Evolutionary conservation across 2,329 filamentous ascomycete species (phyloP).

Genomic region (Colletotrichum aenigma): DNA sequence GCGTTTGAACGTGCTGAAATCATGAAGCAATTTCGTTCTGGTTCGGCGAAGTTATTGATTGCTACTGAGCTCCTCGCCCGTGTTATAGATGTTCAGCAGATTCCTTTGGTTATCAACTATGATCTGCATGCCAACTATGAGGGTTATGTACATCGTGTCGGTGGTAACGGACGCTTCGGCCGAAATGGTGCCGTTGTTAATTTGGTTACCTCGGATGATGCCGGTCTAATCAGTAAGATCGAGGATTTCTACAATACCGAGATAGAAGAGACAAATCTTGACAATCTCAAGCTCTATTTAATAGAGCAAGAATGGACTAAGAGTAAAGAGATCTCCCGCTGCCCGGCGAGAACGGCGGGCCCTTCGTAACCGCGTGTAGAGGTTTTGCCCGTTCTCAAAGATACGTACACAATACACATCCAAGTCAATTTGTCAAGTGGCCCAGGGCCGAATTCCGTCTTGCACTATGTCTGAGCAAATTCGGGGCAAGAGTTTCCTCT

Average conservation of each 20-base stretch:
- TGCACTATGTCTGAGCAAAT: too few relatives aligned
- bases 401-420: too few relatives aligned
- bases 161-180: conserved; percentile 99
- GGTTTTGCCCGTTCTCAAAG: too few relatives aligned
- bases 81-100: conserved; percentile 99
- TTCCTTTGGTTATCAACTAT: conserved; percentile 99
- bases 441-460: too few relatives aligned
- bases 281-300: background rate
- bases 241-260: conserved; percentile 99
- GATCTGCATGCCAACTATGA: conserved; percentile 98
- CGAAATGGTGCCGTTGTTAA: conserved; percentile 99
- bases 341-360: too few relatives aligned
- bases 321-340: background rate
- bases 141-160: conserved; percentile 99
- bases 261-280: conserved; percentile 80
- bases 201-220: conserved; percentile 98
- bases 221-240: conserved; percentile 99
- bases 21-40: conserved; percentile 99
- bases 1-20: conserved; percentile 97
- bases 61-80: conserved; percentile 96
- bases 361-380: too few relatives aligned
- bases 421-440: too few relatives aligned
- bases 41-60: conserved; percentile 97
- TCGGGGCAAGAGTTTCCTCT: too few relatives aligned
- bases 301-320: background rate